Evolutionary conservation across 2,329 filamentous ascomycete genomes (phyloP), one percentile per base, ranked within the genome.

Genomic region (Colletotrichum cereale): DNA sequence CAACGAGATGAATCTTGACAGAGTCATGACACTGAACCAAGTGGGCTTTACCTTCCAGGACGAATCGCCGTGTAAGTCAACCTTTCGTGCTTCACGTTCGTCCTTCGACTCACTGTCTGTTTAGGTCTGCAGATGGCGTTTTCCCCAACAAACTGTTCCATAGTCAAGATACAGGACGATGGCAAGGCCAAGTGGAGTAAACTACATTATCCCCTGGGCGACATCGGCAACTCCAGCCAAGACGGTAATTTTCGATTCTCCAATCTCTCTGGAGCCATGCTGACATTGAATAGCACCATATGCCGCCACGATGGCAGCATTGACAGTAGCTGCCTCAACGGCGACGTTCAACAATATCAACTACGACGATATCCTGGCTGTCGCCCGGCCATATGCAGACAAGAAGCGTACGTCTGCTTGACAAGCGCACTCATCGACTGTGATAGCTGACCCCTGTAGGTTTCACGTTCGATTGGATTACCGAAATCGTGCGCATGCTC

Each of bases 31-130:
- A 67, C 85, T 97, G 36, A 85, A 91, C 36, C 93, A 97, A 79
- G 90, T 91, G 56, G 94, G 94, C 1, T 97, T 97, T 80, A 86
- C 87, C 8, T 96, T 93, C 77, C 81, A 87, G 5, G 86, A 91
- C 21, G 88, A 90, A 50, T 87, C 89, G 16, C 88, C 92, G 71
- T 91, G 91, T 92, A 81, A 80, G 87, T 76, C 11, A 29, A 34
- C 18, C 3, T 40, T 24, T 40, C 5, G 5, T 56, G 36, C 14
- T 57, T 40, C 21, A 5, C 14, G 18, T 29, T 38, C 24, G 55
- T 26, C n/a, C 55, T 40, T 40, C 36, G 24, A 11, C 36, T n/a
- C 48, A 66, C 36, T 64, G 14, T 36, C 42, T 16, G 29, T 2
- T 18, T 18, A 90, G 88, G 88, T 74, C 81, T 90, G 12, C 88